Percentiles rank a stretch among this genome's conserved stretches.
Evolutionary conservation across 805 yeast species (phyloP).

Genomic region (Ogataea thermomethanolica): DNA sequence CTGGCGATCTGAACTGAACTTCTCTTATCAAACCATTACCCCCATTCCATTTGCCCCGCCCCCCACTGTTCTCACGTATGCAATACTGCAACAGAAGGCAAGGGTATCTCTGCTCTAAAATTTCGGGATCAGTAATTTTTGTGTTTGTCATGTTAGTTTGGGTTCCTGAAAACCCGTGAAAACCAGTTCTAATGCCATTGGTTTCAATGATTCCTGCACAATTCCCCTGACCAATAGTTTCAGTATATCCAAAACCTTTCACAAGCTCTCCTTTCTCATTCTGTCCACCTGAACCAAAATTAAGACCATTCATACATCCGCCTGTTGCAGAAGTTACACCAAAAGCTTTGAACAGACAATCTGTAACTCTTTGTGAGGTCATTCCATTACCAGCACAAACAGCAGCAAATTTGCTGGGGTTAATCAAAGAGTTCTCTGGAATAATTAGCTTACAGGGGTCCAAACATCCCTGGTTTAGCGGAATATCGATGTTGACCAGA

Average conservation of each 20-base stretch:
- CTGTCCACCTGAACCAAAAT: constrained; percentile 52
- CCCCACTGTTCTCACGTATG: constrained; percentile 47
- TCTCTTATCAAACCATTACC: constrained; percentile 40
- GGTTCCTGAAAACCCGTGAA: constrained; percentile 43
- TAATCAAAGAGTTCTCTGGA: constrained; percentile 34
- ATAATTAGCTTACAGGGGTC: constrained; percentile 30
- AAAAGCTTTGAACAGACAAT: constrained; percentile 76
- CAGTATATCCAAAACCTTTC: constrained; percentile 49
- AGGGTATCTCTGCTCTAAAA: constrained; percentile 51
- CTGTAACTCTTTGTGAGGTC: constrained; percentile 86
- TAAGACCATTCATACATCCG: constrained; percentile 85
- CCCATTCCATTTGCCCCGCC: constrained; percentile 45
- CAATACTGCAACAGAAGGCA: constrained; percentile 44
- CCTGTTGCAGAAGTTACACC: constrained; percentile 84
- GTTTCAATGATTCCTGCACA: constrained; percentile 54
- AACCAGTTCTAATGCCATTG: constrained; percentile 24
- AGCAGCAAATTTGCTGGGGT: constrained; percentile 45
- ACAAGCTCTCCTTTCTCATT: constrained; percentile 1
- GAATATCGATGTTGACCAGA: constrained; percentile 50
- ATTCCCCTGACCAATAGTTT: constrained; percentile 54
- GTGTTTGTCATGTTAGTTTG: constrained; percentile 39
- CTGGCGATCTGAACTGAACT: background rate
- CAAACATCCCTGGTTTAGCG: constrained; percentile 53
- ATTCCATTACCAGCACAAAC: constrained; percentile 52
- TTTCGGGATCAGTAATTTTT: constrained; percentile 50